Percentiles rank a stretch among this genome's conserved stretches.
Evolutionary conservation across 352 stramenopile species (phyloP).

Genomic region (Discostella stelligera): DNA sequence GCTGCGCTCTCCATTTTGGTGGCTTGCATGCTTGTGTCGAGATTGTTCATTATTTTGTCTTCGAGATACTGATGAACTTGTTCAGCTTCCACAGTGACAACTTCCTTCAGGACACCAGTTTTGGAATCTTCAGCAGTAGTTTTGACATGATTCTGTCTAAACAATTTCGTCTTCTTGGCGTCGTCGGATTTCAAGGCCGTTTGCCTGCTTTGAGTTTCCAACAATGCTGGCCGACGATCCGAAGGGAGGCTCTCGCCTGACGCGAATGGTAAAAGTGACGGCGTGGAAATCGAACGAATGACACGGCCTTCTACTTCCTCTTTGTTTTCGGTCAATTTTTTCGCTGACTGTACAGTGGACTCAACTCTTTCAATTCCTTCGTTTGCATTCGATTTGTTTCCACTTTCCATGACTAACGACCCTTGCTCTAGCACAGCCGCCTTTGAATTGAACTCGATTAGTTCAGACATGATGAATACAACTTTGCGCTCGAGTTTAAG

Average conservation of each 20-base stretch:
- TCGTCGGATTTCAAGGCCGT: neutral
- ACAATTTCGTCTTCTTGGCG: neutral
- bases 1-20: neutral
- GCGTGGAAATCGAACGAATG: conserved; percentile 2
- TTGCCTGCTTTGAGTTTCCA: neutral
- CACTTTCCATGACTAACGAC: neutral
- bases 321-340: neutral
- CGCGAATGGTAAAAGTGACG: neutral
- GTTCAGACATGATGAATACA: neutral
- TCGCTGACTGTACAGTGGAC: neutral
- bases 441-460: neutral
- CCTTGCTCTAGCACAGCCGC: neutral
- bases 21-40: neutral
- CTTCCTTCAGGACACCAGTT: neutral
- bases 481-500: neutral
- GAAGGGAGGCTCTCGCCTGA: neutral
- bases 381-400: neutral
- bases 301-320: neutral
- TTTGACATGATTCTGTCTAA: neutral
- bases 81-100: conserved; percentile 1
- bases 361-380: neutral
- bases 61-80: conserved; percentile 1
- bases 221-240: neutral
- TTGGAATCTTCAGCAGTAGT: neutral
- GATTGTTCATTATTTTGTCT: neutral